Evolutionary conservation across 2,329 filamentous ascomycete species (phyloP), one percentile per base, ranked within the genome.

Genomic region (Tolypocladium amazonense): DNA sequence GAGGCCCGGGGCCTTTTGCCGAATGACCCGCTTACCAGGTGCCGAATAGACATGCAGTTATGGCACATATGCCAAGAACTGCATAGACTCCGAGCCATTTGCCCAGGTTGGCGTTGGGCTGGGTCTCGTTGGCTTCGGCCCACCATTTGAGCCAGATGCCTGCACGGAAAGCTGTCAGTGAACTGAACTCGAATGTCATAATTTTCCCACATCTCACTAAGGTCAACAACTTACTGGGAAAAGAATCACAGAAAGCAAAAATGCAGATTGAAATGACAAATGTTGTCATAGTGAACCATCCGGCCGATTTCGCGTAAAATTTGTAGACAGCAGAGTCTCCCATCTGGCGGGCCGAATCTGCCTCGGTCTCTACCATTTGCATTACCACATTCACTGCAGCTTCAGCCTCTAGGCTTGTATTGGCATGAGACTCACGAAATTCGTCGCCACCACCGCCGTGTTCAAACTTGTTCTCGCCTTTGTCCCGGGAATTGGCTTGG

Each of bases 221-320:
- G 35, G 35, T 39, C 1, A 18, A 39, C 1, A 2, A 18, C 59
- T 52, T 65, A 56, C 61, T 66, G 2, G 68, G 69, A 23, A 71
- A 71, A 0, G 61, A 61, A 8, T 64, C 60, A 38, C 64, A 69
- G 30, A 70, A 65, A 1, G 65, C 64, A 55, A 66, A 70, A 5
- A 65, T 62, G 41, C 61, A 58, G 47, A 70, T 67, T 6, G 65
- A 63, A 3, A 65, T 58, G 20, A 65, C 35, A 11, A 69, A 67
- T 1, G 62, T 50, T 3, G 60, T 43, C 1, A 64, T 61, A 20
- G 65, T 65, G 33, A 66, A 58, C 69, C 65, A 72, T 15, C 65
- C 70, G 4, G 63, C 67, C 18, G 63, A 66, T 2, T 61, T 64
- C 11, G 66, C 62, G n/a, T 71, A 70, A 58, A 70, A 70, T 11